Percentiles rank a stretch among this genome's conserved stretches.
These are phyloP conservation scores for Hsuehochloa calcarea DNA, from an alignment of 176 grass and related monocot species.

Conservation along the genomic window DNA sequence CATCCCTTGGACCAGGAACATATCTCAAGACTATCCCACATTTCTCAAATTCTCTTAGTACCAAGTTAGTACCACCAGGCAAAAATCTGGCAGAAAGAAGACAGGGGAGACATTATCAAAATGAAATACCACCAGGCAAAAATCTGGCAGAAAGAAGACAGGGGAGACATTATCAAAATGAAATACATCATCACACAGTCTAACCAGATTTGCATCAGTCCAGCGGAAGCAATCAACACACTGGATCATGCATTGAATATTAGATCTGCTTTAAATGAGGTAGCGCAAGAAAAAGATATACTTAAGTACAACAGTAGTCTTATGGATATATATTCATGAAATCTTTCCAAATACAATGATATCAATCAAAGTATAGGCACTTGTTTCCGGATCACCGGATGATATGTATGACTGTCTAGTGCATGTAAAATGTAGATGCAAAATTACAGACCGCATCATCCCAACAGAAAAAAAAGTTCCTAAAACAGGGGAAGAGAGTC, in stretches of 20 bases:
- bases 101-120: neutral
- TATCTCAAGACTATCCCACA: conserved; percentile 76
- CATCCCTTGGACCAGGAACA: conserved; percentile 73
- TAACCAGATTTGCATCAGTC: neutral
- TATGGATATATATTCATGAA: conserved; percentile 3
- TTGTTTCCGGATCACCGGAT: neutral
- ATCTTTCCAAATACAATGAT: neutral
- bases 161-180: neutral
- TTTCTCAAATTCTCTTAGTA: conserved; percentile 90
- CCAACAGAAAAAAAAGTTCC: neutral
- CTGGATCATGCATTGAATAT: neutral
- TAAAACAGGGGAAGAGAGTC: neutral
- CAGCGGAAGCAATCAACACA: neutral
- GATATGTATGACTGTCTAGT: neutral
- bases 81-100: conserved; percentile 54
- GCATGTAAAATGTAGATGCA: neutral
- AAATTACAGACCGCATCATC: neutral
- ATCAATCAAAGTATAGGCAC: neutral
- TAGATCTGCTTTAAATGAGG: neutral
- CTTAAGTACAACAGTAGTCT: neutral
- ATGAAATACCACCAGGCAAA: conserved; percentile 57
- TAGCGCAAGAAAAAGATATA: neutral
- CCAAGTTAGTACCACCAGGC: conserved; percentile 69
- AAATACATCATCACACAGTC: neutral
- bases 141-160: conserved; percentile 52